These are phyloP conservation scores for Penicillium chermesinum DNA, from an alignment of 495 filamentous ascomycete genomes.

Conservation along the genomic window DNA sequence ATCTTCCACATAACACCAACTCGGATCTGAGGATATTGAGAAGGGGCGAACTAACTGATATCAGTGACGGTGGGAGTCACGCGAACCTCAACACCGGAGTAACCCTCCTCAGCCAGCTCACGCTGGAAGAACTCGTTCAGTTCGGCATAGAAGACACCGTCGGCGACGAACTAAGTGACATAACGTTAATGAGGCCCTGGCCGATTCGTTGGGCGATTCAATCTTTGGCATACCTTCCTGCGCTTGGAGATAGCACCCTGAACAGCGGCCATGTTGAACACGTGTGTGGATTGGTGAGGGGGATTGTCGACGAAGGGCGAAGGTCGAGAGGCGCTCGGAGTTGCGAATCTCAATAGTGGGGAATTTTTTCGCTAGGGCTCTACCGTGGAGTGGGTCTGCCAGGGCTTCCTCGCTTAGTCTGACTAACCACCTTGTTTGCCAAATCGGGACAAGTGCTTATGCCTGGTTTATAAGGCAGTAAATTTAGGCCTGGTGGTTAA, in stretches of 20 bases:
- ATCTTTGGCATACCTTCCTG: constrained; percentile 53
- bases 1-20: constrained; percentile 8
- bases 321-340: constrained; percentile 29
- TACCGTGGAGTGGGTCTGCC: constrained; percentile 38
- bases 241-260: constrained; percentile 86
- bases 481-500: constrained; percentile 16
- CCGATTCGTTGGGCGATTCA: background rate
- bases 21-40: constrained; percentile 9
- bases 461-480: constrained; percentile 1
- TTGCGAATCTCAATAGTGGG: constrained; percentile 40
- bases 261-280: constrained; percentile 58
- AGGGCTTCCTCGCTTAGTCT: background rate
- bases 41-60: constrained; percentile 64
- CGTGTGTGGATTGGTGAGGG: constrained; percentile 35
- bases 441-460: background rate
- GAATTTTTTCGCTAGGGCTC: constrained; percentile 42
- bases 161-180: constrained; percentile 74
- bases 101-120: constrained; percentile 98
- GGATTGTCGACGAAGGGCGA: constrained; percentile 35
- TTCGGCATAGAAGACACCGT: constrained; percentile 99
- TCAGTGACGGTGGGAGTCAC: constrained; percentile 99
- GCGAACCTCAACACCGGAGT: constrained; percentile 99
- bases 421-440: background rate
- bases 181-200: background rate
- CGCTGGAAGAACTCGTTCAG: constrained; percentile 99